phyloP scores from a whole-genome alignment of 1,284 basidiomycete genomes.

The Anthracocystis setariae region DNA sequence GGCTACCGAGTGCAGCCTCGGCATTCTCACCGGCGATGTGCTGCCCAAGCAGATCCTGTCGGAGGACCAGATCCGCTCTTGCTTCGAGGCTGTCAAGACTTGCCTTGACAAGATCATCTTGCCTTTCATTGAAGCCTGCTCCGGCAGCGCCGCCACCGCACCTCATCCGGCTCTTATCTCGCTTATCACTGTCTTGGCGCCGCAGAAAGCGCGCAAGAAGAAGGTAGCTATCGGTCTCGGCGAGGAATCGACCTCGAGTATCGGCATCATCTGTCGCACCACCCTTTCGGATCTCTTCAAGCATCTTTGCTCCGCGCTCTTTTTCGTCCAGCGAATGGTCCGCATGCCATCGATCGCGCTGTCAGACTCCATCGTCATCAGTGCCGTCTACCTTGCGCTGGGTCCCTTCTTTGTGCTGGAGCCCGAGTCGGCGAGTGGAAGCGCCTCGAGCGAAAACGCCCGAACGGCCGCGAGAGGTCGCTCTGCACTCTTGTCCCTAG shows the following conservation, averaged over 20 bases:
- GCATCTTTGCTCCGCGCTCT: slow-evolving; percentile 58
- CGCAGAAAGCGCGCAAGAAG: slow-evolving; percentile 44
- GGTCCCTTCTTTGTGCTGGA: slow-evolving; percentile 85
- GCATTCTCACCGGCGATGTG: slow-evolving; percentile 79
- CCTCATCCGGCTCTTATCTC: slow-evolving; percentile 47
- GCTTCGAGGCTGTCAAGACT: slow-evolving; percentile 80
- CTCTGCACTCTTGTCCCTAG: slow-evolving; percentile 42
- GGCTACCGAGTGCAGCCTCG: slow-evolving; percentile 83
- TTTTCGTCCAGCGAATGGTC: slow-evolving; percentile 68
- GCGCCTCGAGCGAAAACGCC: slow-evolving; percentile 30
- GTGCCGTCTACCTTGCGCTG: slow-evolving; percentile 88
- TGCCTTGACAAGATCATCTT: slow-evolving; percentile 83
- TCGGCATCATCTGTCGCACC: slow-evolving; percentile 45
- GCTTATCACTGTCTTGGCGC: slow-evolving; percentile 65
- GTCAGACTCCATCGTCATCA: slow-evolving; percentile 74
- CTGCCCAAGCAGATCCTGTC: slow-evolving; percentile 83
- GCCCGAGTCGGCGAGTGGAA: slow-evolving; percentile 70
- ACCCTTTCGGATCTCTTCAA: slow-evolving; percentile 48
- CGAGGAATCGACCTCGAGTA: slow-evolving; percentile 26
- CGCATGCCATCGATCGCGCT: slow-evolving; percentile 69
- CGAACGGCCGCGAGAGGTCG: slow-evolving; percentile 36
- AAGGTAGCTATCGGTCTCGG: slow-evolving; percentile 15
- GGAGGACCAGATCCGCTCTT: slow-evolving; percentile 85
- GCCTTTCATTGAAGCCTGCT: slow-evolving; percentile 81
- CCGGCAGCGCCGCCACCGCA: slow-evolving; percentile 28